Evolutionary conservation across 192 early-diverging fungal species (phyloP).

Genomic region (Paraglomus occultum): DNA sequence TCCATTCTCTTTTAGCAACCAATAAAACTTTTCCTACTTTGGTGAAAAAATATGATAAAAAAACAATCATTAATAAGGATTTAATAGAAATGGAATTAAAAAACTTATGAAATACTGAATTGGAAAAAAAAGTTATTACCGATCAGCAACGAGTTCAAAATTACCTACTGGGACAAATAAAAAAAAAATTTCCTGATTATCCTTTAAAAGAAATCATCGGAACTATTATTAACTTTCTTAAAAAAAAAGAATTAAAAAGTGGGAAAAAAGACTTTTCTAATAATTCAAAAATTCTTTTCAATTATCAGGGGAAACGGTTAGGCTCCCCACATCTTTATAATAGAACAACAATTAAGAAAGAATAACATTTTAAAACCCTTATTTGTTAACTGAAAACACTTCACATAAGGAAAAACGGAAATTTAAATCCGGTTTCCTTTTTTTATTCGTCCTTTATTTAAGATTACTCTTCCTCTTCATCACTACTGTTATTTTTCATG

Average conservation of each 20-base stretch:
- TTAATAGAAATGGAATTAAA: conserved; percentile 13
- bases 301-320: no score
- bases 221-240: neutral
- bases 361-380: no score
- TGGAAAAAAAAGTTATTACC: neutral
- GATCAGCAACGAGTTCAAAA: neutral
- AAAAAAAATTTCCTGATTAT: conserved; percentile 5
- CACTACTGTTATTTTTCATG: no score
- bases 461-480: no score
- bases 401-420: no score
- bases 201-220: neutral
- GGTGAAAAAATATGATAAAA: conserved; percentile 11
- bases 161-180: neutral
- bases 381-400: no score
- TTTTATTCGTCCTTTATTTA: no score
- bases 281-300: no score
- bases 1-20: neutral
- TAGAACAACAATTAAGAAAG: no score
- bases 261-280: no score
- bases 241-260: neutral
- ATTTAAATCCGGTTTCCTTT: no score
- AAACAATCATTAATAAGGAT: neutral
- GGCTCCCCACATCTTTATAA: no score
- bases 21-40: neutral
- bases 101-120: conserved; percentile 1